Evolutionary conservation across 2,329 filamentous ascomycete species (phyloP).

Genomic region (Fusarium bulbicola): DNA sequence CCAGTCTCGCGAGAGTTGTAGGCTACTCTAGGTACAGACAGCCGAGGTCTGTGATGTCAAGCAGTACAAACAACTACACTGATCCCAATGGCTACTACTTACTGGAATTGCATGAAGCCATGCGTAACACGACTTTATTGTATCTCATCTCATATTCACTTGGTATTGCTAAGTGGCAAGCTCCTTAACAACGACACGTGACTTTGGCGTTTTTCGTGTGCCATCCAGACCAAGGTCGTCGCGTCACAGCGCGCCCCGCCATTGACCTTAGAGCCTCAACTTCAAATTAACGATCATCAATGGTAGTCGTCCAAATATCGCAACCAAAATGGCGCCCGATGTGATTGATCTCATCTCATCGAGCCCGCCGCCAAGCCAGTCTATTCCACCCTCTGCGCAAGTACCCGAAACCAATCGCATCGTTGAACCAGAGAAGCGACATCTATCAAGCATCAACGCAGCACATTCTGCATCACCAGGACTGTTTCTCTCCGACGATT

Average conservation of each 20-base stretch:
- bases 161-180: not conserved
- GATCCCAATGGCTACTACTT: not conserved
- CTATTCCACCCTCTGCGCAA: conserved; percentile 1
- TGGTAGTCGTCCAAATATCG: not conserved
- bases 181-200: conserved; percentile 24
- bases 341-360: conserved; percentile 52
- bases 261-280: not conserved
- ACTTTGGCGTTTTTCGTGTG: conserved; percentile 42
- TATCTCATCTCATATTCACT: not conserved
- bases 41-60: not conserved
- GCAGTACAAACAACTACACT: not conserved
- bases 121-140: not conserved
- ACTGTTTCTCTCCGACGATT: conserved; percentile 48
- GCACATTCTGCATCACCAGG: not conserved
- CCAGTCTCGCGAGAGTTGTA: not conserved
- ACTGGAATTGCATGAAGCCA: no score
- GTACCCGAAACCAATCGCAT: not conserved
- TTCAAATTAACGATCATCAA: not conserved
- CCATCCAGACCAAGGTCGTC: not conserved
- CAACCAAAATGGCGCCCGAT: conserved; percentile 43
- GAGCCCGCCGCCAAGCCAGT: conserved; percentile 40
- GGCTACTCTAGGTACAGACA: not conserved
- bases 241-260: conserved; percentile 35
- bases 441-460: not conserved
- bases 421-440: not conserved